Evolutionary conservation across 305 asterid species (phyloP).

Genomic region (Rubia tinctorum): DNA sequence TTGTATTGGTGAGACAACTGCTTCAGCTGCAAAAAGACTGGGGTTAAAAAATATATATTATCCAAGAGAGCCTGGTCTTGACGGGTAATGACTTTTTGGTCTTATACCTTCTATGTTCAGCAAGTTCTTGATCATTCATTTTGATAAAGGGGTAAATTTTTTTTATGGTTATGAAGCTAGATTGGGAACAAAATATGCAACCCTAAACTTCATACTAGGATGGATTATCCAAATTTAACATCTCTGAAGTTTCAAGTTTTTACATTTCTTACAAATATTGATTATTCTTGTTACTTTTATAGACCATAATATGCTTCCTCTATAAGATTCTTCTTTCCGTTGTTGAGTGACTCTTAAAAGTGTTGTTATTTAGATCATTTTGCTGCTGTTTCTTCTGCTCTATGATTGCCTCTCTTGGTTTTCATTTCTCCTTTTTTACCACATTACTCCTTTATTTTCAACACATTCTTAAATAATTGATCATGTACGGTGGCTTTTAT

Average conservation of each 20-base stretch:
- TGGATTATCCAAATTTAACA: background rate
- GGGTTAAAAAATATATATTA: slow-evolving; percentile 70
- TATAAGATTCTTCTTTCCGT: background rate
- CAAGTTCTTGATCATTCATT: background rate
- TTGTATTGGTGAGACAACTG: slow-evolving; percentile 98
- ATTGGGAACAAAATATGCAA: background rate
- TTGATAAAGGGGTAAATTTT: background rate
- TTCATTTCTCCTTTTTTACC: too few relatives aligned
- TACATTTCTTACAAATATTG: background rate
- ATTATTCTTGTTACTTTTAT: background rate
- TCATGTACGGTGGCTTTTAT: too few relatives aligned
- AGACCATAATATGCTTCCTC: background rate
- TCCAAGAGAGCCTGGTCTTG: slow-evolving; percentile 84
- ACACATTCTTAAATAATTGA: too few relatives aligned
- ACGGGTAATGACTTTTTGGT: slow-evolving; percentile 52
- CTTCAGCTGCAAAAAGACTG: slow-evolving; percentile 64
- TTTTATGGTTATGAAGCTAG: background rate
- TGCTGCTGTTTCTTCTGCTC: background rate
- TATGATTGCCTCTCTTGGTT: background rate
- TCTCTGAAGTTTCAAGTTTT: background rate
- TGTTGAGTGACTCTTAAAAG: background rate
- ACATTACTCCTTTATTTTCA: too few relatives aligned
- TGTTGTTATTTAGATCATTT: background rate
- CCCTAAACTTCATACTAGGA: background rate
- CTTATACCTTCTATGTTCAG: background rate